These are phyloP conservation scores for Neurospora crassa DNA, from an alignment of 2,329 filamentous ascomycete genomes.

Conservation along the genomic window DNA sequence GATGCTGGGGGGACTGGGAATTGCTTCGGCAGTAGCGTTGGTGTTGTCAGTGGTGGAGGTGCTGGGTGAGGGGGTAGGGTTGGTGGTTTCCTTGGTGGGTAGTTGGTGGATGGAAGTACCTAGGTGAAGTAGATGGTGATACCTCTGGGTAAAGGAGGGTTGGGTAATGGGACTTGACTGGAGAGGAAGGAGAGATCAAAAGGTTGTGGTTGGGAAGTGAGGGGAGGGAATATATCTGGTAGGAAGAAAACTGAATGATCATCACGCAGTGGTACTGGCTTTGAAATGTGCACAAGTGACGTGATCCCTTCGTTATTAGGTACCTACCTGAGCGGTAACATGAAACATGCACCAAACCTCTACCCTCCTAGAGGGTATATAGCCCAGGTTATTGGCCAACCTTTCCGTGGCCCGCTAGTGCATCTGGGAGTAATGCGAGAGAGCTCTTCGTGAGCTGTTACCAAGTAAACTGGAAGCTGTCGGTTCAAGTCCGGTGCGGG, in stretches of 20 bases:
- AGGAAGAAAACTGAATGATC: no score
- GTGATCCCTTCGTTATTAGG: no score
- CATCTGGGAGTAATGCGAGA: neutral
- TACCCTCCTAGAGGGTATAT: neutral
- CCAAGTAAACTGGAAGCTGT: neutral
- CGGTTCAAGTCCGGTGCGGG: neutral
- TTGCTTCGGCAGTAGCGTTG: neutral
- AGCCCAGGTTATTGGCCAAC: rapidly evolving
- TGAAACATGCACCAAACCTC: no score
- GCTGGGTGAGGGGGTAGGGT: neutral
- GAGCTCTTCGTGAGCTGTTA: neutral
- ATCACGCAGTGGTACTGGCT: no score
- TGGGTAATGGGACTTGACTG: no score
- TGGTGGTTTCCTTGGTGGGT: neutral
- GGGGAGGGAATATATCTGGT: no score
- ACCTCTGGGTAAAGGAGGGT: no score
- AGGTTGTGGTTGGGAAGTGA: no score
- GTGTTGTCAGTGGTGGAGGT: neutral
- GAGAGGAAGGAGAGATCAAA: no score
- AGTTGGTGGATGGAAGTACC: neutral
- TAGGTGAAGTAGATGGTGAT: neutral
- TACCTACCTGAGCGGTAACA: no score
- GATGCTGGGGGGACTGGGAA: neutral
- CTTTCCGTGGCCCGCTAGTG: neutral
- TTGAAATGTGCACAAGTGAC: no score